Base-by-base conservation (phyloP, 495 filamentous ascomycete genomes). In the Penicillium lagena region DNA sequence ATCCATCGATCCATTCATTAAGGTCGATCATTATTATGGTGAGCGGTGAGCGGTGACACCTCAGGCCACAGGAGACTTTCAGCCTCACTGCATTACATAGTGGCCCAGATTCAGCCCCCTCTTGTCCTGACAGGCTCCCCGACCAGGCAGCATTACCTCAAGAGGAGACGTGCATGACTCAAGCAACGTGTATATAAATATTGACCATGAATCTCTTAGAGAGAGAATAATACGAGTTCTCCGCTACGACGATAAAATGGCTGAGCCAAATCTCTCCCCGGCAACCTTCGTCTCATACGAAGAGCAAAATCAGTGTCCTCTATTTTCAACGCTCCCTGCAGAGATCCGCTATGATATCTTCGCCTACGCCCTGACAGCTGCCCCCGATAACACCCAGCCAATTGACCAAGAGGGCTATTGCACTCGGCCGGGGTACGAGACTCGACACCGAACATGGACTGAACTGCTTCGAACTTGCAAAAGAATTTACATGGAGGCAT, bases 281-380 rank as follows among this genome's bases (percentile, higher is more conserved):
- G 32, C 32, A 3, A 34, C 32, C 10, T 34, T 34, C 32, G 32
- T 12, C 32, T 4, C 9, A 6, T 34, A 34, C 7, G n/a, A 34
- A 2, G 32, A 34, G 32, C 32, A 34, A 9, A 34, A 11, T 2
- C 32, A 34, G 32, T 11, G 32, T 34, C 32, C n/a, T 34, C 32
- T 34, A 12, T 34, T 34, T 34, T 34, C 32, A 2, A 12, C 55
- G 34, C 39, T 63, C 13, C 60, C 62, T 1, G 37, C 62, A 9
- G 62, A 66, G 42, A 50, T 63, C 12, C 58, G 60, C 42, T 37
- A 37, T 33, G 49, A 51, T 11, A 62, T 66, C 11, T 66, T 55
- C 31, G 40, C 43, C 9, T 56, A 51, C 29, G 52, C 56, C 14
- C 46, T 66, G 30, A 31, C 54, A 14, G 48, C 46, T 30, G 54